Evolutionary conservation across 2,329 filamentous ascomycete species (phyloP), one percentile per base, ranked within the genome.

Genomic region (Claviceps humidiphila): DNA sequence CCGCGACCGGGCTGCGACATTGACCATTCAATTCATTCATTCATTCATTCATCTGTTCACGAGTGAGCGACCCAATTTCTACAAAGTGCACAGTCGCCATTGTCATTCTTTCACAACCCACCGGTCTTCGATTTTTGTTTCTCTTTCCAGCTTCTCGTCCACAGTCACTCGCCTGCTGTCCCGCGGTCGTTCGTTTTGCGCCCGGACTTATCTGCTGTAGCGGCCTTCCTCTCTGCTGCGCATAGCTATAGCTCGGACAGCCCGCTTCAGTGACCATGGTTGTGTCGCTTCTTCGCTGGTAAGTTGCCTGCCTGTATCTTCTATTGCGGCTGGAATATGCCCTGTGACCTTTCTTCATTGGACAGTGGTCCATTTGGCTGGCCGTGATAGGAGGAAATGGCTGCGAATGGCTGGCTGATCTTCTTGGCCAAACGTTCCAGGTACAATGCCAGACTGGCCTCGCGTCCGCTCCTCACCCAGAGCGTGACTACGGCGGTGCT

Each of bases 401-500:
- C 17, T 38, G 41, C 44, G 49, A 45, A 44, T 11, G 34, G 14
- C 51, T 58, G 51, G 61, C 59, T 42, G 50, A 43, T 7, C 5
- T 24, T 45, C 16, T 44, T n/a, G 16, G 4, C 14, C 26, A 11
- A 16, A 46, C 26, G 20, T 13, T 20, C 14, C n/a, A 87, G 90
- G 89, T 97, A 97, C 74, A 89, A 94, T 71, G 76, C 81, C 64
- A 86, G 81, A 68, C 76, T 96, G 66, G 84, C 85, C 60, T 79
- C 82, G 62, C 81, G 87, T 64, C 91, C 91, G 55, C 74, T 97
- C 60, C 80, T 96, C 63, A 97, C 91, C 11, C 89, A 95, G 74
- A 87, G 85, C 66, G 73, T 95, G 61, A 95, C 89, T 53, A 96
- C 91, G 41, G 86, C 88, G 48, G 78, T 97, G 54, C 83, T 98